A percentile compares a stretch with the other conserved stretches of the same genome.
phyloP scores from a whole-genome alignment of 768 basidiomycete species.

The Saitozyma sp. region DNA sequence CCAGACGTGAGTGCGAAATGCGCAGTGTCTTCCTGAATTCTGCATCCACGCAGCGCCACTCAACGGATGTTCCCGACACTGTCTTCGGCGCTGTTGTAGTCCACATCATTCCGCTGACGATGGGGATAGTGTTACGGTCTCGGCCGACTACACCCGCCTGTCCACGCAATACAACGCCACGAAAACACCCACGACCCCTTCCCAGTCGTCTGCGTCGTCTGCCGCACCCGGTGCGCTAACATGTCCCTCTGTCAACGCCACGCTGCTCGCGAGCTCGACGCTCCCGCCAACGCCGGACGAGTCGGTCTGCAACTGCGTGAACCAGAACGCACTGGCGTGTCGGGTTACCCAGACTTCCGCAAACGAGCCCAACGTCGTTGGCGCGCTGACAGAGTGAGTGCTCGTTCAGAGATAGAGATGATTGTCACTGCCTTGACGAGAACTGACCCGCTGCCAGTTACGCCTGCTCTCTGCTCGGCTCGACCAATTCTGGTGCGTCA shows the following conservation, averaged over 20 bases:
- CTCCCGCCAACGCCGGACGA: conserved; percentile 84
- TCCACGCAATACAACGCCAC: conserved; percentile 65
- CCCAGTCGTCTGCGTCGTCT: conserved; percentile 54
- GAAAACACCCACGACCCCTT: conserved; percentile 62
- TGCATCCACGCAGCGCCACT: neutral
- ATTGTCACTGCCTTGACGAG: conserved; percentile 55
- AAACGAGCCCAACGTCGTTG: conserved; percentile 51
- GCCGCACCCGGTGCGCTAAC: conserved; percentile 57
- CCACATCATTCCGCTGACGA: neutral
- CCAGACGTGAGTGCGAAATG: conserved; percentile 32
- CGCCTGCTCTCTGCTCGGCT: conserved; percentile 69
- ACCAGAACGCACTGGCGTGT: conserved; percentile 66
- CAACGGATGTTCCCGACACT: neutral
- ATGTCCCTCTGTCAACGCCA: conserved; percentile 67
- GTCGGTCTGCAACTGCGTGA: conserved; percentile 74
- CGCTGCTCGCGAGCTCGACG: conserved; percentile 65
- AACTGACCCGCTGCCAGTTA: conserved; percentile 65
- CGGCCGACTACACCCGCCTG: conserved; percentile 69
- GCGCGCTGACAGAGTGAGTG: conserved; percentile 48
- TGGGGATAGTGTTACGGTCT: conserved; percentile 62
- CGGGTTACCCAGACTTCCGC: conserved; percentile 66
- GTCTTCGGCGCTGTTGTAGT: neutral
- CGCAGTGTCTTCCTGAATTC: neutral
- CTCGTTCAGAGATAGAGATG: neutral
- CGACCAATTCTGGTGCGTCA: conserved; percentile 55